phyloP scores from a whole-genome alignment of 1,139 yeast genomes.

The Hanseniaspora sp. region DNA sequence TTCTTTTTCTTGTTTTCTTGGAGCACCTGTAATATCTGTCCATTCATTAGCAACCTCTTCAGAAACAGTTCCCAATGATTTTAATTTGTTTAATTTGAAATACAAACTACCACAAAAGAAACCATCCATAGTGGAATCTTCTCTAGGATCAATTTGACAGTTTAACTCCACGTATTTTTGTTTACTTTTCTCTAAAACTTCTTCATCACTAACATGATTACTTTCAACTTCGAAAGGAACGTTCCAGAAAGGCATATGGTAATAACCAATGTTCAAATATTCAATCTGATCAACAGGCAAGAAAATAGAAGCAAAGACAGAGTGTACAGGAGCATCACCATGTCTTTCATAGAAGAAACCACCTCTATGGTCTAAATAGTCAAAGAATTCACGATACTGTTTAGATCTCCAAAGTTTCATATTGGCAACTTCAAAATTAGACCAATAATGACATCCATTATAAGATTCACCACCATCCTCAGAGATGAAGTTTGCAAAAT shows the following conservation, averaged over 20 bases:
- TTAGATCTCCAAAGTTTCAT: conserved; percentile 64
- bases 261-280: conserved; percentile 12
- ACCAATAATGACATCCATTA: conserved; percentile 81
- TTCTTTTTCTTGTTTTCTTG: neutral
- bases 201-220: conserved; percentile 36
- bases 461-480: conserved; percentile 57
- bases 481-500: conserved; percentile 60
- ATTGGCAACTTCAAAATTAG: conserved; percentile 72
- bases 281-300: conserved; percentile 36
- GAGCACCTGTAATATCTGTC: conserved; percentile 8
- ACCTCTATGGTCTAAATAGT: conserved; percentile 62
- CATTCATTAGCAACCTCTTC: conserved; percentile 7
- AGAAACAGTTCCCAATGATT: neutral
- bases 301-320: conserved; percentile 73
- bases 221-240: conserved; percentile 44
- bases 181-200: conserved; percentile 51
- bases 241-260: conserved; percentile 34
- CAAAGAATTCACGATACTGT: conserved; percentile 58
- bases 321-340: conserved; percentile 91
- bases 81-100: conserved; percentile 6
- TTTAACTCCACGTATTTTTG: conserved; percentile 38
- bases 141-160: conserved; percentile 60
- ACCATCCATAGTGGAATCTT: conserved; percentile 77
- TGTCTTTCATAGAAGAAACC: conserved; percentile 87
- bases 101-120: conserved; percentile 48